phyloP scores from a whole-genome alignment of 2,329 filamentous ascomycete genomes.

The Cladobotryum protrusum region DNA sequence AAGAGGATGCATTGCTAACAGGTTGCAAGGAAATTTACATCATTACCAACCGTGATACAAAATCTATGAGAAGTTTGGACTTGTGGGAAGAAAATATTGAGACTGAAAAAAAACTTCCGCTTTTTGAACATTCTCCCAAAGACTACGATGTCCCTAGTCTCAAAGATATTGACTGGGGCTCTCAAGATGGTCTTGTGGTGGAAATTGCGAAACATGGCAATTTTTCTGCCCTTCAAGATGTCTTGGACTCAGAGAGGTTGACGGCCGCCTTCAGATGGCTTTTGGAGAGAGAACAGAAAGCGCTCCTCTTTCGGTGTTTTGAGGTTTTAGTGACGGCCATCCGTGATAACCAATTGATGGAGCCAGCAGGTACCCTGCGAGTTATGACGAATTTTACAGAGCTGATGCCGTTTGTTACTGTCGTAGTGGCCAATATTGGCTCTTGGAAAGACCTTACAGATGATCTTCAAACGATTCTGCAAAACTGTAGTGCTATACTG shows the following conservation, averaged over 20 bases:
- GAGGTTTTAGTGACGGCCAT: constrained; percentile 5
- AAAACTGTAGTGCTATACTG: constrained; percentile 4
- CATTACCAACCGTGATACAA: constrained; percentile 35
- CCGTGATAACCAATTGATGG: constrained; percentile 4
- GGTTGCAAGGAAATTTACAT: constrained; percentile 33
- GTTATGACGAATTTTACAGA: constrained; percentile 1
- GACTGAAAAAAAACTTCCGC: constrained; percentile 29
- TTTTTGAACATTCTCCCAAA: constrained; percentile 28
- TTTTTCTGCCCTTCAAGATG: constrained; percentile 7
- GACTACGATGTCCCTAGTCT: constrained; percentile 27
- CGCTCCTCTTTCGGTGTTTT: constrained; percentile 4
- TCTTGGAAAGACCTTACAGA: constrained; percentile 3
- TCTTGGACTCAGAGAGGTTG: not conserved
- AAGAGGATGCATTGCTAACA: not conserved
- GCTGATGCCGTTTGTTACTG: constrained; percentile 1
- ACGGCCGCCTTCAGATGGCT: constrained; percentile 3
- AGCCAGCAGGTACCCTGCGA: not conserved
- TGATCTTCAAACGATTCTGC: not conserved
- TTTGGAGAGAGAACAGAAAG: constrained; percentile 2
- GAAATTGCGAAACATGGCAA: not conserved
- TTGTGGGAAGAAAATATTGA: constrained; percentile 35
- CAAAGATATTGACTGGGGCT: constrained; percentile 14
- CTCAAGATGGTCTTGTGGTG: constrained; percentile 5
- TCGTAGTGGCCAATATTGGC: not conserved
- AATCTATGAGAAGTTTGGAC: constrained; percentile 30